phyloP scores from a whole-genome alignment of 768 basidiomycete genomes.

The Phlebiopsis gigantea region DNA sequence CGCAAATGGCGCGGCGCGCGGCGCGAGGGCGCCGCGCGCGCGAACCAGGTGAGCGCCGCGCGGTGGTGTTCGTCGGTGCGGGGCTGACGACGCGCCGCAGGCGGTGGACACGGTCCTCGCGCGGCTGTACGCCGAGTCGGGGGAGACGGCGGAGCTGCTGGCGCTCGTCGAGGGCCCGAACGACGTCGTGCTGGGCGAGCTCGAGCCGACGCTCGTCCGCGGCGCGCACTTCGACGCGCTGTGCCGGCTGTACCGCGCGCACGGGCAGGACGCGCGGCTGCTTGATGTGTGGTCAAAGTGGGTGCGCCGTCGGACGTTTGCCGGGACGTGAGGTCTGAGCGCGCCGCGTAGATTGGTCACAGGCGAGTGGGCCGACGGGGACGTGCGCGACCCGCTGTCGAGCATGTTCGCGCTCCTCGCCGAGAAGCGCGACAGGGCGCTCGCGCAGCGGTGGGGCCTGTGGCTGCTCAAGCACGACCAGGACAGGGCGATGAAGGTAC shows the following conservation, averaged over 20 bases:
- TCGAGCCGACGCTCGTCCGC: slow-evolving; percentile 50
- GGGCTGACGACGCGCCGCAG: slow-evolving; percentile 29
- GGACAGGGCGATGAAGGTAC: slow-evolving; percentile 67
- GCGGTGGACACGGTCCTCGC: slow-evolving; percentile 77
- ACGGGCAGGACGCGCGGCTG: slow-evolving; percentile 54
- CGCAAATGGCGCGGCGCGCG: slow-evolving; percentile 53
- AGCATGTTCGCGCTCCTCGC: slow-evolving; percentile 54
- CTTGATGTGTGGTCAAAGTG: slow-evolving; percentile 67
- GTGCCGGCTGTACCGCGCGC: slow-evolving; percentile 53
- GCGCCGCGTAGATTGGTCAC: slow-evolving; percentile 51
- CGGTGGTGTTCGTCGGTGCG: background rate
- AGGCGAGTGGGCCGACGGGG: slow-evolving; percentile 56
- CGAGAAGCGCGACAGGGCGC: slow-evolving; percentile 49
- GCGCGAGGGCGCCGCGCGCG: slow-evolving; percentile 25
- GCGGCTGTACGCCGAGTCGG: slow-evolving; percentile 63
- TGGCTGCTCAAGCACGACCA: slow-evolving; percentile 74
- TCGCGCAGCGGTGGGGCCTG: slow-evolving; percentile 71
- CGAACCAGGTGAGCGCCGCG: slow-evolving; percentile 3
- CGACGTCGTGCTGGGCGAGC: slow-evolving; percentile 49
- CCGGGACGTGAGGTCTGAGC: background rate
- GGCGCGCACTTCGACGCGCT: slow-evolving; percentile 56
- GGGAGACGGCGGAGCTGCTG: slow-evolving; percentile 58
- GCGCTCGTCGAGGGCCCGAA: slow-evolving; percentile 51
- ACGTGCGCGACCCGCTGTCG: slow-evolving; percentile 57
- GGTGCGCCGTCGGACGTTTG: slow-evolving; percentile 20